These are phyloP conservation scores for Barnettozyma botsteinii DNA, from an alignment of 805 yeast genomes.

Conservation along the genomic window DNA sequence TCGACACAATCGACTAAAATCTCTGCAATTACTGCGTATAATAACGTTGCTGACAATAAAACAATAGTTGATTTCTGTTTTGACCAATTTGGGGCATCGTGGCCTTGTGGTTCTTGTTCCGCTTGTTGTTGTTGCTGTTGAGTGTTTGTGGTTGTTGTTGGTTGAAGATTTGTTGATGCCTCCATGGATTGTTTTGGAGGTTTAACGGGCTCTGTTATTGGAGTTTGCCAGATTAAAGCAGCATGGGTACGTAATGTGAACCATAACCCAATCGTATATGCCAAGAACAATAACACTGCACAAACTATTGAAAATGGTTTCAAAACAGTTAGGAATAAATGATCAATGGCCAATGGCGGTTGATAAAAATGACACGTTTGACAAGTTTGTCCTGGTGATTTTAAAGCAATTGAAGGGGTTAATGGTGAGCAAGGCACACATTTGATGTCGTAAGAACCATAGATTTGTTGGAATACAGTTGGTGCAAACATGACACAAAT, in stretches of 20 bases:
- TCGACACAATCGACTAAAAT: constrained; percentile 93
- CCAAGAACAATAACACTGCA: constrained; percentile 72
- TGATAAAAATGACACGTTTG: constrained; percentile 71
- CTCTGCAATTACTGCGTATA: constrained; percentile 92
- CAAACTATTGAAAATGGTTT: constrained; percentile 80
- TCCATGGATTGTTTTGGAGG: constrained; percentile 6
- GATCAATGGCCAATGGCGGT: constrained; percentile 66
- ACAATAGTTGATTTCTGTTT: constrained; percentile 77
- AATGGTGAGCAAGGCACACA: constrained; percentile 50
- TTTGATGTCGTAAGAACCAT: constrained; percentile 75
- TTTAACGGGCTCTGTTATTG: constrained; percentile 31
- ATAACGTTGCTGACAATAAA: constrained; percentile 72
- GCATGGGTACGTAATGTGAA: constrained; percentile 96
- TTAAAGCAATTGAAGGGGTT: constrained; percentile 5
- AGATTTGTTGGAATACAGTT: constrained; percentile 80
- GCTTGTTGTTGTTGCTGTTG: not conserved
- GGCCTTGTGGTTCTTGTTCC: constrained; percentile 44
- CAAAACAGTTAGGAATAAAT: constrained; percentile 58
- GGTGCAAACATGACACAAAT: constrained; percentile 90
- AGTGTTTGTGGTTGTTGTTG: not conserved
- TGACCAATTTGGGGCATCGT: constrained; percentile 98
- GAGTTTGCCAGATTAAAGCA: constrained; percentile 87
- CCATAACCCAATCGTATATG: constrained; percentile 83
- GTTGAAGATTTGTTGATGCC: not conserved
- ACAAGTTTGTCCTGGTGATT: constrained; percentile 37